phyloP scores from a whole-genome alignment of 2,329 filamentous ascomycete genomes.

The Chaetomium olivaceum region DNA sequence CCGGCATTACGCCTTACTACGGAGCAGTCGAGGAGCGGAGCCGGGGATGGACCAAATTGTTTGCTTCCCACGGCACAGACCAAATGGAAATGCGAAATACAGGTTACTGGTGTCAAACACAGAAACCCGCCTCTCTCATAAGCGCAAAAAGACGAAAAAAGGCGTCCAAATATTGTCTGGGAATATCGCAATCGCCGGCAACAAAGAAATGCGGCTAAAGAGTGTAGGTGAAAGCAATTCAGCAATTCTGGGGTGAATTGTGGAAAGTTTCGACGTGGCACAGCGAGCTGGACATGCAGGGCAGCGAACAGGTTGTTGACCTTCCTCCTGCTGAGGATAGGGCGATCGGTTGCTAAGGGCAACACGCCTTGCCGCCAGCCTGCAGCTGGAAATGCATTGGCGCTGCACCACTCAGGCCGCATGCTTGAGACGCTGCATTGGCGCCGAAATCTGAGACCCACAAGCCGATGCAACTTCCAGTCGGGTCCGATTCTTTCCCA shows the following conservation, averaged over 20 bases:
- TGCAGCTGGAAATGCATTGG: neutral
- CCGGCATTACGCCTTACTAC: constrained; percentile 31
- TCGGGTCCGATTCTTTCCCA: neutral
- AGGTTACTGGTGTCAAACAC: neutral
- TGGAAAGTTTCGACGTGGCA: constrained; percentile 16
- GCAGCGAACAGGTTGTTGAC: constrained; percentile 21
- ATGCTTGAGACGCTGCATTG: neutral
- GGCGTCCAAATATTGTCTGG: neutral
- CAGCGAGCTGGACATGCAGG: constrained; percentile 11
- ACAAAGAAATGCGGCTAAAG: constrained; percentile 12
- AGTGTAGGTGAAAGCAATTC: neutral
- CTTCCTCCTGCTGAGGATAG: constrained; percentile 15
- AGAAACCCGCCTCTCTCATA: neutral
- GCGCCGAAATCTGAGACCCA: neutral
- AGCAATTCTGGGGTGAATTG: neutral
- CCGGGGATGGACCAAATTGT: constrained; percentile 4
- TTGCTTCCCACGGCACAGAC: neutral
- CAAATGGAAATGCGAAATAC: neutral
- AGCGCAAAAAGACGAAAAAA: neutral
- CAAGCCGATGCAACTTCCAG: neutral
- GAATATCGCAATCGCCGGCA: constrained; percentile 13
- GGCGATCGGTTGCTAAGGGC: constrained; percentile 19
- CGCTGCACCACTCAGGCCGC: neutral
- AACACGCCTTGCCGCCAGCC: constrained; percentile 20
- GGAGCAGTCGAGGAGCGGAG: constrained; percentile 15